Evolutionary conservation across 257 asterid species (phyloP).

Genomic region (Orobanche coerulescens): DNA sequence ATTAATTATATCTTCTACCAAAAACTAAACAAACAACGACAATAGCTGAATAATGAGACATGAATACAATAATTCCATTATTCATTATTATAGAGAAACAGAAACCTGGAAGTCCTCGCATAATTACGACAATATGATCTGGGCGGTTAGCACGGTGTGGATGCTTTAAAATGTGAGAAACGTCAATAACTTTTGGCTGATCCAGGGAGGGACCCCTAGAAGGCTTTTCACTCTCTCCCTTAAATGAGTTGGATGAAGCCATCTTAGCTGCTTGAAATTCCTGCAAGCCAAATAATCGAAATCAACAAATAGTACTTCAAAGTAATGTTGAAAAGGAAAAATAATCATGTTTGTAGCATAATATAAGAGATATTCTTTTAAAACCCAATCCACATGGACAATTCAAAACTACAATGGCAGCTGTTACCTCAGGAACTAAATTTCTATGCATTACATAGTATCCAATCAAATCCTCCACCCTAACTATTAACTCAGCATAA

Average conservation of each 20-base stretch:
- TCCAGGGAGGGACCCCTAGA: constrained; percentile 35
- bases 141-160: constrained; percentile 87
- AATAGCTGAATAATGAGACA: not conserved
- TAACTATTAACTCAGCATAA: constrained; percentile 2
- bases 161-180: constrained; percentile 66
- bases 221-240: constrained; percentile 40
- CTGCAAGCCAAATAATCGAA: constrained; percentile 30
- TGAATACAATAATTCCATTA: not conserved
- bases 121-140: constrained; percentile 74
- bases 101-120: constrained; percentile 96
- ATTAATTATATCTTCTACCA: not conserved
- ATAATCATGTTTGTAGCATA: not conserved
- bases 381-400: constrained; percentile 5
- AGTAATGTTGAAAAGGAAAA: not conserved
- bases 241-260: constrained; percentile 37
- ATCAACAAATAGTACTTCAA: not conserved
- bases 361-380: not conserved
- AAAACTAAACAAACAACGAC: not conserved
- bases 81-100: not conserved
- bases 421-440: constrained; percentile 12
- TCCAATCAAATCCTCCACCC: constrained; percentile 6
- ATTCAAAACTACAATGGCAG: constrained; percentile 1
- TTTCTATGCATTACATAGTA: not conserved
- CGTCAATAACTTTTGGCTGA: constrained; percentile 61
- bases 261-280: constrained; percentile 33